Base-by-base conservation (phyloP, 2,329 filamentous ascomycete species). In the Trichoderma sp. region DNA sequence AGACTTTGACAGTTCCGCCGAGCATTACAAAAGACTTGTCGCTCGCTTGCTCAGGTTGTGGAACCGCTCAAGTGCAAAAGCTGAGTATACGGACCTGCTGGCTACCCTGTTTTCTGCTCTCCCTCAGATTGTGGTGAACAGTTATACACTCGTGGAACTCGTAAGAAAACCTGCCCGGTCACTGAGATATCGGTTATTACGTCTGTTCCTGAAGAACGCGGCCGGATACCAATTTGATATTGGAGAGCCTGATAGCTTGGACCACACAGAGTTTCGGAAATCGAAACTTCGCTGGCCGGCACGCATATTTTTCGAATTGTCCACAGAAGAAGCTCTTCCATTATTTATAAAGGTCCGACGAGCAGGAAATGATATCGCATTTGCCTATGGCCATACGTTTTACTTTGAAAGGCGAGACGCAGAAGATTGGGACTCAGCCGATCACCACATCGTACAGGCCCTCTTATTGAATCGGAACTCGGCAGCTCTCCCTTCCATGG, bases 131-230 rank as follows among this genome's bases (percentile, higher is more conserved):
- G 11, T 18, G 26, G 8, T 54, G 4, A 51, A 30, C 7, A 30
- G 16, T 13, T 60, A 34, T 32, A 13, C 14, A 5, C 32, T 69
- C n/a, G 21, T 21, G 4, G 55, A 56, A n/a, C 13, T 67, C 5
- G 7, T 61, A 28, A 26, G 18, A 18, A 14, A 43, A 3, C 49
- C 55, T 54, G n/a, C 39, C 1, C 10, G 24, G 34, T 3, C 16
- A 7, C 26, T 34, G 2, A 49, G 59, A n/a, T 77, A 76, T 26
- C 69, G 72, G 0, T 56, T 77, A 4, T 70, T 77, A 5, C 72
- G 72, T 0, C 68, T 77, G 1, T 43, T 76, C 2, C 21, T 77
- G 18, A 54, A 68, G 14, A 63, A 76, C n/a, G 32, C 68, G 8
- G 66, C 56, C 14, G 55, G 59, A 2, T 74, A 73, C 32, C 26